Evolutionary conservation across 495 filamentous ascomycete species (phyloP).

Genomic region (Xylaria cubensis): DNA sequence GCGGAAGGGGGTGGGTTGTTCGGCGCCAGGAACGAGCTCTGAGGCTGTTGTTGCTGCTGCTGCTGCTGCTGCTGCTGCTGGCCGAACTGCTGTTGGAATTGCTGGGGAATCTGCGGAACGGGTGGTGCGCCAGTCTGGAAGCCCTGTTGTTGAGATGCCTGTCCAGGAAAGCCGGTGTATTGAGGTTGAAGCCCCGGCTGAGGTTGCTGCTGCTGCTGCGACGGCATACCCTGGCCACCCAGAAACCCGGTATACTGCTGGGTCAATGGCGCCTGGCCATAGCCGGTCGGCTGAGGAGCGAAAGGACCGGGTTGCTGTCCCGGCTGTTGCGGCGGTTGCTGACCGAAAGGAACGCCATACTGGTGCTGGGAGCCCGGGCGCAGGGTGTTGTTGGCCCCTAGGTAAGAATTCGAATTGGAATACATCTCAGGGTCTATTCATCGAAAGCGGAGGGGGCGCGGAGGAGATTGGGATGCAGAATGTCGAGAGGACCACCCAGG

Average conservation of each 20-base stretch:
- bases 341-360: conserved; percentile 62
- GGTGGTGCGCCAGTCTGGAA: conserved; percentile 59
- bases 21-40: conserved; percentile 48
- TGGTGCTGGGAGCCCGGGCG: conserved; percentile 74
- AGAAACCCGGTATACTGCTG: conserved; percentile 67
- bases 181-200: conserved; percentile 63
- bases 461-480: neutral
- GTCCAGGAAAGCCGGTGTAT: conserved; percentile 61
- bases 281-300: conserved; percentile 65
- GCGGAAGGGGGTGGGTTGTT: conserved; percentile 37
- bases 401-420: conserved; percentile 83
- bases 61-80: conserved; percentile 45
- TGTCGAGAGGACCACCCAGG: conserved; percentile 15
- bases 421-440: conserved; percentile 60
- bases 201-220: conserved; percentile 53
- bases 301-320: conserved; percentile 66
- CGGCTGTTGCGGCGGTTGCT: conserved; percentile 66
- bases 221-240: conserved; percentile 55
- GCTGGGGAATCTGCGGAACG: conserved; percentile 62
- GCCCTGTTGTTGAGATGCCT: conserved; percentile 51
- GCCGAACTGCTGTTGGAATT: conserved; percentile 56
- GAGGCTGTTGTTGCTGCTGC: conserved; percentile 47
- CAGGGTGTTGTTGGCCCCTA: conserved; percentile 75
- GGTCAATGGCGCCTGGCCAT: conserved; percentile 63
- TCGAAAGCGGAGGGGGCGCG: conserved; percentile 3